Conservation (phyloP, 371 early-diverging fungal species). For the Nosema granulosis region DNA sequence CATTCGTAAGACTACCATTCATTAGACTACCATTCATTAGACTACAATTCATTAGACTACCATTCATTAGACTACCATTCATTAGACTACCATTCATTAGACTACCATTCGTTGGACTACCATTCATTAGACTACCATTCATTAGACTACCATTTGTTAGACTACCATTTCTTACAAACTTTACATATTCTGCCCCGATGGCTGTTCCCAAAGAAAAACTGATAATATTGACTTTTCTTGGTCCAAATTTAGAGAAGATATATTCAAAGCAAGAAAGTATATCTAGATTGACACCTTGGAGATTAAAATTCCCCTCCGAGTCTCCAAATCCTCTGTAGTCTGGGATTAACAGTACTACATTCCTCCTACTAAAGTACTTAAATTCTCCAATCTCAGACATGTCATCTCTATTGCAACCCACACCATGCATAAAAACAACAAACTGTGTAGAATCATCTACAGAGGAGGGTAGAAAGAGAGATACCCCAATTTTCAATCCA, state of each 20-base stretch:
- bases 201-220: conserved; percentile 63
- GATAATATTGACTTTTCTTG: conserved; percentile 36
- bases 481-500: conserved; percentile 39
- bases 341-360: conserved; percentile 41
- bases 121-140: too few relatives aligned
- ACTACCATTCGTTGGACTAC: too few relatives aligned
- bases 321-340: conserved; percentile 65
- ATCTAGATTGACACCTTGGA: conserved; percentile 49
- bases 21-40: too few relatives aligned
- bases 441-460: conserved; percentile 13
- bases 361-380: conserved; percentile 31
- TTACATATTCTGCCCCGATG: conserved; percentile 55
- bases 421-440: conserved; percentile 50
- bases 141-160: too few relatives aligned
- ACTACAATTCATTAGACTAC: too few relatives aligned
- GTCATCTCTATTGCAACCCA: conserved; percentile 30
- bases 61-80: too few relatives aligned
- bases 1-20: too few relatives aligned
- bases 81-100: too few relatives aligned
- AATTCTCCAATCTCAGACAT: conserved; percentile 4
- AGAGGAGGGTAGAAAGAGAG: conserved; percentile 18
- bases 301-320: conserved; percentile 49
- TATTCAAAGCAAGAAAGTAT: conserved; percentile 51
- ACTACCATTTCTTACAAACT: conserved; percentile 15
- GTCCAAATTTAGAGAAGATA: conserved; percentile 20